phyloP scores from a whole-genome alignment of 2,329 filamentous ascomycete genomes.

The Talaromyces sp. region DNA sequence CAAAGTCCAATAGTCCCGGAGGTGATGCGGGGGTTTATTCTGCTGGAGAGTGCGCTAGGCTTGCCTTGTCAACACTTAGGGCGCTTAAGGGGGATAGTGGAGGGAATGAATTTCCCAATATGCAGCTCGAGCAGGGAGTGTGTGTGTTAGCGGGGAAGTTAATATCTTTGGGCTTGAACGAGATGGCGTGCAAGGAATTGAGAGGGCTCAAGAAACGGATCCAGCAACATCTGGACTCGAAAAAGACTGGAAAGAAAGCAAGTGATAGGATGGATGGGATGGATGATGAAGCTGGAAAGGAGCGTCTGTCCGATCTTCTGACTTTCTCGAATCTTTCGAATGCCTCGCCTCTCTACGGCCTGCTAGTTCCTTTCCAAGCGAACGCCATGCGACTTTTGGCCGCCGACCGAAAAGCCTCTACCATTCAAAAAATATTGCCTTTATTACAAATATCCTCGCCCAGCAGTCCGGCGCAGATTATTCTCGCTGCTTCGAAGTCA shows the following conservation, averaged over 20 bases:
- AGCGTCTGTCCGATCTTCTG: slow-evolving; percentile 42
- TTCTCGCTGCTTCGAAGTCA: slow-evolving; percentile 40
- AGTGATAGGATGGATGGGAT: slow-evolving; percentile 12
- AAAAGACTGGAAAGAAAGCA: slow-evolving; percentile 21
- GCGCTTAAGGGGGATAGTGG: slow-evolving; percentile 35
- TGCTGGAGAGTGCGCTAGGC: slow-evolving; percentile 44
- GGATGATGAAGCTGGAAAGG: slow-evolving; percentile 36
- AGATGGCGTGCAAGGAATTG: slow-evolving; percentile 46
- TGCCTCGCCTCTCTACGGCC: slow-evolving; percentile 29
- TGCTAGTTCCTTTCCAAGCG: slow-evolving; percentile 45
- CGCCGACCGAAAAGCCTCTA: slow-evolving; percentile 35
- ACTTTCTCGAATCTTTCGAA: slow-evolving; percentile 34
- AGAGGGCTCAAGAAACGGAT: slow-evolving; percentile 42
- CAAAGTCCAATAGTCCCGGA: slow-evolving; percentile 19
- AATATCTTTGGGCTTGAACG: slow-evolving; percentile 43
- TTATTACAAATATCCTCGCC: slow-evolving; percentile 37
- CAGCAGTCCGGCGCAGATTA: slow-evolving; percentile 45
- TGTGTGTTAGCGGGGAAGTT: slow-evolving; percentile 47
- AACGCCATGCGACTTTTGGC: slow-evolving; percentile 44
- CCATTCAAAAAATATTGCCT: slow-evolving; percentile 34
- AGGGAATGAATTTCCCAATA: slow-evolving; percentile 30
- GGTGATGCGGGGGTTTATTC: slow-evolving; percentile 30
- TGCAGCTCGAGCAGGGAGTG: slow-evolving; percentile 47
- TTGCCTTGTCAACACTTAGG: slow-evolving; percentile 44
- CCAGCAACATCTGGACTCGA: slow-evolving; percentile 33